phyloP scores from a whole-genome alignment of 176 grass and related monocot genomes.

The Rhynchospora pubera region DNA sequence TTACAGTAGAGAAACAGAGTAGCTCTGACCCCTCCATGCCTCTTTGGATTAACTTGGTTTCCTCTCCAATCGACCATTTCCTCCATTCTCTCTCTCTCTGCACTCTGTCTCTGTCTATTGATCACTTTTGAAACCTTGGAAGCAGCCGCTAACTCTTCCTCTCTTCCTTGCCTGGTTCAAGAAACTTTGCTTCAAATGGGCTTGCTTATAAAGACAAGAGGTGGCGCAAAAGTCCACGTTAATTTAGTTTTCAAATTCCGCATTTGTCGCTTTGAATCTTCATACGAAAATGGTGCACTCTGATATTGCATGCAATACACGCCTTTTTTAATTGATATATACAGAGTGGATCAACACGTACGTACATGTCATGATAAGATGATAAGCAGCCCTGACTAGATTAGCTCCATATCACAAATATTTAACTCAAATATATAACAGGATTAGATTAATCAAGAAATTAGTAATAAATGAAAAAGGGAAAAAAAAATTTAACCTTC shows the following conservation, averaged over 20 bases:
- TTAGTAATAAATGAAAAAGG: background rate
- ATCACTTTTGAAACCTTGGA: too few species aligned
- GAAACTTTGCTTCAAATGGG: background rate
- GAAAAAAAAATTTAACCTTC: background rate
- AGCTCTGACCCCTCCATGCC: conserved; percentile 33
- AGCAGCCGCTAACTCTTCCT: background rate
- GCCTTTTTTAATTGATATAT: conserved; percentile 2
- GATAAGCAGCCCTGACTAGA: conserved; percentile 18
- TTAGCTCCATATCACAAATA: conserved; percentile 1
- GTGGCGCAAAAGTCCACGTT: conserved; percentile 12
- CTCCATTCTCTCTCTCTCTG: background rate
- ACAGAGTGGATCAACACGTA: conserved; percentile 14
- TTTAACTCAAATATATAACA: conserved; percentile 13
- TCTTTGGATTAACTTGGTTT: conserved; percentile 19
- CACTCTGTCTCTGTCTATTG: background rate
- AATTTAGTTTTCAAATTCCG: background rate
- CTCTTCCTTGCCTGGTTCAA: background rate
- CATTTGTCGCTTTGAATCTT: conserved; percentile 14
- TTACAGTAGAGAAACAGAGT: conserved; percentile 47
- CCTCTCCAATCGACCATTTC: conserved; percentile 11
- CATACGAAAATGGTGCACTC: background rate
- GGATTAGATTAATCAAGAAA: background rate
- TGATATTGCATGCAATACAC: background rate
- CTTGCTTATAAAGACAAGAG: conserved; percentile 14
- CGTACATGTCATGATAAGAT: conserved; percentile 3